Evolutionary conservation across 2,329 filamentous ascomycete genomes (phyloP).

Genomic region (Trichoderma pleuroti): DNA sequence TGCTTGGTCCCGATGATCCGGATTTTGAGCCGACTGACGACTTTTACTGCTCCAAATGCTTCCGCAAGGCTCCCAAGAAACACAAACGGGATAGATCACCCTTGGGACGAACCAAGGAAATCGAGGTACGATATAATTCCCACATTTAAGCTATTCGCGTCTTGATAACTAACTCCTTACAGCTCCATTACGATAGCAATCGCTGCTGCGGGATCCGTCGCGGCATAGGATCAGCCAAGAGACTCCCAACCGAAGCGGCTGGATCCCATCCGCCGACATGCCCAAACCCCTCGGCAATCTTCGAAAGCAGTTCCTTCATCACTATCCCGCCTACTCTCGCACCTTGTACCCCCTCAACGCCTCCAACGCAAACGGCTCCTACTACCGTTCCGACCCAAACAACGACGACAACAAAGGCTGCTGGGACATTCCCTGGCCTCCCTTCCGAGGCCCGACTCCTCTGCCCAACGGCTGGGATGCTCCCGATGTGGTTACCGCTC

Average conservation of each 20-base stretch:
- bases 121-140: conserved; percentile 21
- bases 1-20: conserved; percentile 25
- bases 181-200: conserved; percentile 24
- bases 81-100: conserved; percentile 23
- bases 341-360: conserved; percentile 30
- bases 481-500: too few species aligned
- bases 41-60: conserved; percentile 35
- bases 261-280: conserved; percentile 26
- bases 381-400: conserved; percentile 34
- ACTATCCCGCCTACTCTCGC: conserved; percentile 28
- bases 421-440: conserved; percentile 31
- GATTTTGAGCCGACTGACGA: conserved; percentile 28
- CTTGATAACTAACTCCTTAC: neutral
- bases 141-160: too few species aligned
- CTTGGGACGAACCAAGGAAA: conserved; percentile 21
- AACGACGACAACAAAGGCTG: conserved; percentile 27
- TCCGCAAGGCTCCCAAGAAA: conserved; percentile 29
- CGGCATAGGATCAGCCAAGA: conserved; percentile 19
- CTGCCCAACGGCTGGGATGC: conserved; percentile 25
- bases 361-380: conserved; percentile 19
- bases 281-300: conserved; percentile 21
- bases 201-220: conserved; percentile 30
- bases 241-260: conserved; percentile 35
- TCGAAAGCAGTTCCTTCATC: conserved; percentile 25
- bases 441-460: conserved; percentile 24